Evolutionary conservation across 192 early-diverging fungal species (phyloP), one percentile per base, ranked within the genome.

Genomic region (Gonapodya sp.): DNA sequence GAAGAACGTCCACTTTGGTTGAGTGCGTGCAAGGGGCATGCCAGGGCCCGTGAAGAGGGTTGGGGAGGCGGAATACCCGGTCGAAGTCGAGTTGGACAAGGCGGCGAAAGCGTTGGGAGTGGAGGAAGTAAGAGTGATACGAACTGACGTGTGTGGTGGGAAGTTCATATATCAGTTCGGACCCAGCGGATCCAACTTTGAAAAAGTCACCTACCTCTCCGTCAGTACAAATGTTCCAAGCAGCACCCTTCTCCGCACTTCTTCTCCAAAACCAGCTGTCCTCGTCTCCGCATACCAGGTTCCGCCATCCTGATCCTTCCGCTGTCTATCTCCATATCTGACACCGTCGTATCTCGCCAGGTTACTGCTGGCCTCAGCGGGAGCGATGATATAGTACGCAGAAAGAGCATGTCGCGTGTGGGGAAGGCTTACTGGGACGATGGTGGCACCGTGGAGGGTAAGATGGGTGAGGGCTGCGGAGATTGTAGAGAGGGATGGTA

Each of bases 291-390:
- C 88, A 80, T 94, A 92, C 78, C 81, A 35, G 18, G 24, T 24
- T 14, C 33, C 35, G 32, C 31, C 33, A 81, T 33, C 32, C 73
- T 73, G 34, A 18, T 32, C 0, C 8, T 30, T 0, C 74, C 78
- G 36, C 35, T 24, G 18, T 0, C 81, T 83, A 77, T 82, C 79
- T 85, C 96, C 96, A 84, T 94, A 98, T 79, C 94, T 89, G 2
- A 95, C 81, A 1, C 96, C 96, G 83, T 97, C 95, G 80, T 89
- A 98, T 73, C 94, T 87, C 73, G 95, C 92, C 73, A 98, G 83
- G 82, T 98, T 98, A 30, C 95, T 96, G 1, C 92, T 93, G 0
- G 96, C 95, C 85, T 98, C 96, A 1, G 96, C 96, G 32, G 92
- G 88, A 1, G 93, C 96, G 72, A 98, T 82, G 0, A 94, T 92